Conservation (phyloP, 305 asterid species). For the Coffea humblotiana region DNA sequence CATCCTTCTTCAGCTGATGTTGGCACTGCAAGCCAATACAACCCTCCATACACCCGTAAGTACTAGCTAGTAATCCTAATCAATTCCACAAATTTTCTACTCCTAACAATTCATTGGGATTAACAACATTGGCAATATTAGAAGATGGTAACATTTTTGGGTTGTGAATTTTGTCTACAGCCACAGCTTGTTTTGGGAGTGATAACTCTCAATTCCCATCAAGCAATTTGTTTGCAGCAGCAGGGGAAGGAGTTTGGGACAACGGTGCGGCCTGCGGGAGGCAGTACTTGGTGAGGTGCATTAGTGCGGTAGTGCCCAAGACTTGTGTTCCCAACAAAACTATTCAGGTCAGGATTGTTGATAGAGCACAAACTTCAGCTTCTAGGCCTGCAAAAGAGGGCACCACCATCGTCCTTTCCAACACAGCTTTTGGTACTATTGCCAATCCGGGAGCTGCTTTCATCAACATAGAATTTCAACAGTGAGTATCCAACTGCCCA, state of each 20-base stretch:
- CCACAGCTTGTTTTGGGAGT: constrained; percentile 65
- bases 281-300: constrained; percentile 64
- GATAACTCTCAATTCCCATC: constrained; percentile 55
- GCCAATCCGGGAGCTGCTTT: constrained; percentile 31
- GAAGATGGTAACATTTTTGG: background rate
- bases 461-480: constrained; percentile 54
- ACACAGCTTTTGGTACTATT: constrained; percentile 45
- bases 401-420: constrained; percentile 54
- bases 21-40: constrained; percentile 66
- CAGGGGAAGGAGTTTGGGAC: constrained; percentile 88
- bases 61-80: background rate
- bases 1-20: constrained; percentile 51
- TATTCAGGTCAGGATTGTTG: constrained; percentile 57
- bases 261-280: constrained; percentile 87
- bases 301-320: constrained; percentile 39
- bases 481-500: constrained; percentile 39
- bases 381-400: constrained; percentile 46
- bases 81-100: background rate
- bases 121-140: no score
- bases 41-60: constrained; percentile 80
- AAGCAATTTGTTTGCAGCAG: constrained; percentile 70
- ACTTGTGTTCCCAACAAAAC: constrained; percentile 47
- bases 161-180: constrained; percentile 24
- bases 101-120: no score
- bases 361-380: constrained; percentile 51